These are phyloP conservation scores for Colletotrichum sublineola DNA, from an alignment of 2,329 filamentous ascomycete species.

Conservation along the genomic window DNA sequence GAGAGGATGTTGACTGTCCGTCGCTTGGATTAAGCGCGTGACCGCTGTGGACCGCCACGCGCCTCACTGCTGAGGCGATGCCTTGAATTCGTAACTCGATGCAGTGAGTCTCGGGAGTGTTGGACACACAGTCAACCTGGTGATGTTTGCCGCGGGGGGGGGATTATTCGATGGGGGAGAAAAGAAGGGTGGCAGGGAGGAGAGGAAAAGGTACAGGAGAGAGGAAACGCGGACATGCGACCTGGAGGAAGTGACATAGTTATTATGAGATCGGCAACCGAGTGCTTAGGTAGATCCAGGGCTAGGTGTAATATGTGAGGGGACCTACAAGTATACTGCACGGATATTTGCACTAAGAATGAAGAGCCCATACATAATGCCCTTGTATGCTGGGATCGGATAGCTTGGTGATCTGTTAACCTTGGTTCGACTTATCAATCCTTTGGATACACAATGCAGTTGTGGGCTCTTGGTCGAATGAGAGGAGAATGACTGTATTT, in stretches of 20 bases:
- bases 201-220: conserved; percentile 5
- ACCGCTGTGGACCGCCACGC: conserved; percentile 6
- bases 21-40: conserved; percentile 9
- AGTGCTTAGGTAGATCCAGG: conserved; percentile 22
- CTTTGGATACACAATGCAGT: neutral
- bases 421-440: neutral
- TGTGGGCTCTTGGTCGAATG: neutral
- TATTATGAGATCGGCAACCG: conserved; percentile 37
- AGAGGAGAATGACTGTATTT: neutral
- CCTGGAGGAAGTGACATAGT: conserved; percentile 31
- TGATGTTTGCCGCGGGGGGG: neutral
- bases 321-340: conserved; percentile 1
- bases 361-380: neutral
- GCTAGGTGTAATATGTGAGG: conserved; percentile 32
- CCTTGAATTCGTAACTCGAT: conserved; percentile 24
- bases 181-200: conserved; percentile 5
- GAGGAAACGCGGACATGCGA: conserved; percentile 18
- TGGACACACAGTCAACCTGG: neutral
- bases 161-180: conserved; percentile 7
- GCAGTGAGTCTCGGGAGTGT: neutral
- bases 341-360: conserved; percentile 2
- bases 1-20: neutral
- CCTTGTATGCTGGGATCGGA: neutral
- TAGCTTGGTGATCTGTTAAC: neutral
- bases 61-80: conserved; percentile 7